Base-by-base conservation (phyloP, 1,284 basidiomycete genomes). In the Cystobasidiaceae sp. region DNA sequence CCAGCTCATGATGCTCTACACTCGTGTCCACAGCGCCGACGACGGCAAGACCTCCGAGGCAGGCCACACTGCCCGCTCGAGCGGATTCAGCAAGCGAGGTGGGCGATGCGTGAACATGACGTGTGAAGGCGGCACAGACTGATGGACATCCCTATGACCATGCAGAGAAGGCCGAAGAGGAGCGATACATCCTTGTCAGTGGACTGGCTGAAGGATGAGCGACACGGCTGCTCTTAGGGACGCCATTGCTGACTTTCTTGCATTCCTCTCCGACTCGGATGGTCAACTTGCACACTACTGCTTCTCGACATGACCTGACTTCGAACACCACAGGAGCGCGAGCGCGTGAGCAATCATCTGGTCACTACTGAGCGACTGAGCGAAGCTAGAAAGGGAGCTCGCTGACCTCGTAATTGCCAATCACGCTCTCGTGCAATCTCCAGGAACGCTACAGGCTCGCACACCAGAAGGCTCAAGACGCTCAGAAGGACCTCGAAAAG, bases 121-220 rank as follows among this genome's bases (percentile, higher is more conserved):
- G 30, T 48, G 30, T 4, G 8, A 3, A 25, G 2, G 21, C 32
- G 39, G 8, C 15, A 19, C 9, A 21, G 46, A 39, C 48, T 52
- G 33, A 54, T 49, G 13, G 13, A 25, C 15, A 17, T 33, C 25
- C 44, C 17, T 3, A 3, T n/a, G 15, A 27, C 7, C 21, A 25
- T 41, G 28, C 61, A 64, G 61, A 64, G 61, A 64, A 64, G 52
- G 39, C 61, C 32, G 51, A 64, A 44, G 61, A 64, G 33, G 43
- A 64, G 39, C 41, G 44, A 48, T 64, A 64, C 61, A 64, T 64
- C 44, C 17, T 64, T 33, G 61, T 64, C 32, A 15, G 61, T 50
- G 1, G 27, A 8, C 21, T 15, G 13, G 41, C 28, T 15, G 28
- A 23, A 28, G 9, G 23, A 39, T 9, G 25, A 19, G 15, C 11